Base-by-base conservation (phyloP, 768 basidiomycete genomes). In the Tylopilus plumbeoviolaceoides region DNA sequence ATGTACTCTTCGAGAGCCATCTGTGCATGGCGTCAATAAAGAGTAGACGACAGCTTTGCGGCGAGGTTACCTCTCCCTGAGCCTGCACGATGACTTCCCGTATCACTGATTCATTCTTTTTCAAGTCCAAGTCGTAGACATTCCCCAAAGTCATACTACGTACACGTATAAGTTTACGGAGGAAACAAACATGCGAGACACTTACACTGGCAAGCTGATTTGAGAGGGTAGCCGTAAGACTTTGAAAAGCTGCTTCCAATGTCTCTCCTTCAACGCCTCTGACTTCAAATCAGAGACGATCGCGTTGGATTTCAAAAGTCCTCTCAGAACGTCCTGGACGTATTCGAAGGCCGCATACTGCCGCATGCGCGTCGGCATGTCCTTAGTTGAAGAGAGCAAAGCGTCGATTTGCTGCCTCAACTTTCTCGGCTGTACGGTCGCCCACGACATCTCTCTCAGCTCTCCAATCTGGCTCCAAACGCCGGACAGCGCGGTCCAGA, bases 291-390 rank as follows among this genome's bases (percentile, higher is more conserved):
- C 97, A 15, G 84, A 84, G n/a, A 99, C 78, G 58, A 97, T 74
- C 1, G 85, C 67, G 67, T 99, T 98, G 35, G 89, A 85, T 73
- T 97, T 98, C 59, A 98, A 79, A 44, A 94, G 76, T 12, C 85
- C 82, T 42, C 88, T 81, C 49, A 99, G 77, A 20, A 87, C 80
- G 40, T 99, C 95, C 65, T 98, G 95, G 2, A 98, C 93, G 68
- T 91, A 95, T 76, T 98, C 97, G 65, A 98, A 99, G 0, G 97
- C 97, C 9, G 94, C 91, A 69, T 99, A 99, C 67, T 99, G 97
- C 48, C 97, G 82, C 97, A 98, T 99, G 55, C 95, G 79, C 35
- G 91, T 95, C 1, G 97, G 97, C 95, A 99, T 98, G 44, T 98
- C 95, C 74, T 94, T 91, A 21, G 95, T 98, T n/a, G 92, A 92